Percentiles rank a stretch among this genome's conserved stretches.
These are phyloP conservation scores for Solanum verrucosum DNA, from an alignment of 257 asterid genomes.

Conservation along the genomic window DNA sequence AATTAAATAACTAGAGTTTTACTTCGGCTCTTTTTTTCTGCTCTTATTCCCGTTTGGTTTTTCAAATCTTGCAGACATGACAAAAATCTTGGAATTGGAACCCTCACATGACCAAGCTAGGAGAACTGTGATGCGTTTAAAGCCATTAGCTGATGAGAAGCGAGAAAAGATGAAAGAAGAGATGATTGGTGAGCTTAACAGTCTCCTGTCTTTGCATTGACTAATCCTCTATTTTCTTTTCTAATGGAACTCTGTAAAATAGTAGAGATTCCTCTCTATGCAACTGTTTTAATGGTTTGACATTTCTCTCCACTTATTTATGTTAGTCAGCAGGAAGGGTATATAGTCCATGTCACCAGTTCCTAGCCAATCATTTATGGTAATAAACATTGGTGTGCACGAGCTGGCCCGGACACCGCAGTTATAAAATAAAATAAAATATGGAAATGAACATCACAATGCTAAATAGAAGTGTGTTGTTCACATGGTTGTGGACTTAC, in stretches of 20 bases:
- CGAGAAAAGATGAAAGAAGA: constrained; percentile 98
- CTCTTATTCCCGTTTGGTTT: not conserved
- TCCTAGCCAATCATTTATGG: not conserved
- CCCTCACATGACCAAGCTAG: constrained; percentile 74
- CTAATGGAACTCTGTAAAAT: not conserved
- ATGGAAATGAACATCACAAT: not conserved
- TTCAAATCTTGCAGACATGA: constrained; percentile 48
- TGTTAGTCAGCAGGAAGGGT: not conserved
- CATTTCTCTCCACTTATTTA: not conserved
- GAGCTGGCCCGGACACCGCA: not conserved
- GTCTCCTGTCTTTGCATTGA: not conserved
- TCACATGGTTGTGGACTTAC: not conserved
- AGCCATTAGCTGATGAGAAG: constrained; percentile 93
- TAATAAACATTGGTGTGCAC: not conserved
- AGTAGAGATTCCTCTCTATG: not conserved
- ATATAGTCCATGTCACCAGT: not conserved
- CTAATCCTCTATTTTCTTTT: not conserved
- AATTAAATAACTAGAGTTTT: not conserved
- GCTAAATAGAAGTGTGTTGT: not conserved
- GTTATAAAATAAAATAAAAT: not conserved
- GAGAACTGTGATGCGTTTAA: constrained; percentile 59
- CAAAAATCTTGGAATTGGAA: constrained; percentile 73
- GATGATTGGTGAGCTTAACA: constrained; percentile 70
- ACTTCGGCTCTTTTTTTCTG: not conserved
- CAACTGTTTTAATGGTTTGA: not conserved